Evolutionary conservation across 1,284 basidiomycete species (phyloP).

Genomic region (Ceratobasidium sp.): DNA sequence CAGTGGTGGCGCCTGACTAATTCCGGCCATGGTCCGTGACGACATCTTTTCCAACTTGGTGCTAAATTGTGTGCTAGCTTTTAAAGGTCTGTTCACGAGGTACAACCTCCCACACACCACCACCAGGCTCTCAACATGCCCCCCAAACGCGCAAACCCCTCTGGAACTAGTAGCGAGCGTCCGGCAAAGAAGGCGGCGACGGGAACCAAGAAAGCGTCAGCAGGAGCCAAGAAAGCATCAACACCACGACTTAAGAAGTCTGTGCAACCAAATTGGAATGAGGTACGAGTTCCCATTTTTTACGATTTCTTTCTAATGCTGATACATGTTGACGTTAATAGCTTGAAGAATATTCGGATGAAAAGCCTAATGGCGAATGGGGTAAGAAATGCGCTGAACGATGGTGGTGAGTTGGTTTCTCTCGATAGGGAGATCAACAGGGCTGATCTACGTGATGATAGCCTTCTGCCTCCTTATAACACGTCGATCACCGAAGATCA

Average conservation of each 20-base stretch:
- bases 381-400: slow-evolving; percentile 22
- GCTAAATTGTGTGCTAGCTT: background rate
- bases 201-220: background rate
- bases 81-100: background rate
- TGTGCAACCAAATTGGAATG: slow-evolving; percentile 13
- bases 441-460: background rate
- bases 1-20: no score
- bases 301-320: background rate
- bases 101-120: background rate
- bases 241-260: slow-evolving; percentile 18
- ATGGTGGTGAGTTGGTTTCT: slow-evolving; percentile 25
- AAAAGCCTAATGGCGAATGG: slow-evolving; percentile 35
- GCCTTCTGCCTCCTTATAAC: slow-evolving; percentile 34
- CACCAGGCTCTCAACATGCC: slow-evolving; percentile 11
- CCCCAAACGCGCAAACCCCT: slow-evolving; percentile 26
- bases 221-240: background rate
- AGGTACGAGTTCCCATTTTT: background rate
- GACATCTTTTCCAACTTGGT: no score
- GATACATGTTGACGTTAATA: background rate
- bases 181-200: slow-evolving; percentile 30
- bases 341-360: slow-evolving; percentile 15
- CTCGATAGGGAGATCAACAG: background rate
- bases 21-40: no score
- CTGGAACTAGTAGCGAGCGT: background rate
- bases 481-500: slow-evolving; percentile 24